phyloP scores from a whole-genome alignment of 116 monocot species.

The Zostera marina region DNA sequence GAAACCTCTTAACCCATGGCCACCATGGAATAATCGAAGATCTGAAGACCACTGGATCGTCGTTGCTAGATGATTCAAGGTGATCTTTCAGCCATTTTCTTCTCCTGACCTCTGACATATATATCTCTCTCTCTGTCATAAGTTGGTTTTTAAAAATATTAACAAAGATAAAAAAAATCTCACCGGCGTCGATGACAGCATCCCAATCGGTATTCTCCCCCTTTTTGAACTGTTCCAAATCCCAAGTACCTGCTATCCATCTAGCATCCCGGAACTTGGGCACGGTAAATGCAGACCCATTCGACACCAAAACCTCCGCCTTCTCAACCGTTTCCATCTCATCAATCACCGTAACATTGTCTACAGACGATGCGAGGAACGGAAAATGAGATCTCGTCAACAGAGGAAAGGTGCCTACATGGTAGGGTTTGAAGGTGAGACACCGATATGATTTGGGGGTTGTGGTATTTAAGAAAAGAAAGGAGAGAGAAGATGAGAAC shows the following conservation, averaged over 20 bases:
- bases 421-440: not conserved
- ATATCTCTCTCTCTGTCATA: too few species aligned
- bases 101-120: constrained; percentile 77
- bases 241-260: constrained; percentile 84
- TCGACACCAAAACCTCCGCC: constrained; percentile 14
- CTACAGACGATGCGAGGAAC: constrained; percentile 27
- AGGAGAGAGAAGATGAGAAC: not conserved
- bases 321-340: constrained; percentile 8
- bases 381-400: constrained; percentile 14
- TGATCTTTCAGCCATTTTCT: constrained; percentile 95
- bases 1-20: constrained; percentile 86
- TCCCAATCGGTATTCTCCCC: constrained; percentile 72
- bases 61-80: constrained; percentile 64
- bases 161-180: too few species aligned
- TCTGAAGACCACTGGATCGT: constrained; percentile 56
- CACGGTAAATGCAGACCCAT: constrained; percentile 16
- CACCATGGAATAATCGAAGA: constrained; percentile 92
- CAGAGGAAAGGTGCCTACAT: not conserved
- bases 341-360: constrained; percentile 34
- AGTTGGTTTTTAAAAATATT: too few species aligned
- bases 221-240: constrained; percentile 59
- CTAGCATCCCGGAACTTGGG: constrained; percentile 50
- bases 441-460: not conserved
- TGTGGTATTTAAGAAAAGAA: not conserved
- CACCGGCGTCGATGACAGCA: constrained; percentile 92